A percentile compares a stretch with the other conserved stretches of the same genome.
phyloP scores from a whole-genome alignment of 768 basidiomycete species.

The Cantharellus anzutake region DNA sequence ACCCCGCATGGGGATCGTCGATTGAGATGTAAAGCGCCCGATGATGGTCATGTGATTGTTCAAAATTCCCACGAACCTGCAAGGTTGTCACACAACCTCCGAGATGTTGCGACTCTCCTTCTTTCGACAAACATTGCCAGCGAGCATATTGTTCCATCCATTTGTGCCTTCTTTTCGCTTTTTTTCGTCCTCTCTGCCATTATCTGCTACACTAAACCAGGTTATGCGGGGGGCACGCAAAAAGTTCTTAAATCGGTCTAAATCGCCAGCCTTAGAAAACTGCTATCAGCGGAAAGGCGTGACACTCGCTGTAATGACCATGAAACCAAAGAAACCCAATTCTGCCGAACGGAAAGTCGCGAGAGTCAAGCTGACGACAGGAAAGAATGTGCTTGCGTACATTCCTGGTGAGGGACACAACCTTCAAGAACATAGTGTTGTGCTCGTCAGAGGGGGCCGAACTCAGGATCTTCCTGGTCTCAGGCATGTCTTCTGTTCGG shows the following conservation, averaged over 20 bases:
- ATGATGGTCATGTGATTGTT: no score
- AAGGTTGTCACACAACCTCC: no score
- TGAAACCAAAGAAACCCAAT: slow-evolving; percentile 93
- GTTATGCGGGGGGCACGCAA: slow-evolving; percentile 52
- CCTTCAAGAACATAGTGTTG: slow-evolving; percentile 92
- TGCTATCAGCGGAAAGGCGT: slow-evolving; percentile 87
- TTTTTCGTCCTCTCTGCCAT: slow-evolving; percentile 10
- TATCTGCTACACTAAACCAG: slow-evolving; percentile 61
- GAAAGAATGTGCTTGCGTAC: slow-evolving; percentile 79
- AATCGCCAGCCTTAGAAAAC: slow-evolving; percentile 60
- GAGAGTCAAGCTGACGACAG: slow-evolving; percentile 76
- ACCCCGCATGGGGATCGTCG: no score
- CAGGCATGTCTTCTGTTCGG: slow-evolving; percentile 32
- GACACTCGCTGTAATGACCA: slow-evolving; percentile 58
- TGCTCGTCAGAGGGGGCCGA: slow-evolving; percentile 84
- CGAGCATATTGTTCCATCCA: not conserved
- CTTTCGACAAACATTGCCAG: no score
- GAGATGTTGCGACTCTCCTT: no score
- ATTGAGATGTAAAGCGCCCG: no score
- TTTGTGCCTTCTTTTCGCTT: slow-evolving; percentile 1
- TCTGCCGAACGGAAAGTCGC: slow-evolving; percentile 97
- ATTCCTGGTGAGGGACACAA: slow-evolving; percentile 97
- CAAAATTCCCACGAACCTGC: no score
- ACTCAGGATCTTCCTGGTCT: slow-evolving; percentile 97
- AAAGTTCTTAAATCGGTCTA: slow-evolving; percentile 29